These are phyloP conservation scores for Neofusicoccum laricinum DNA, from an alignment of 2,329 filamentous ascomycete genomes.

Conservation along the genomic window DNA sequence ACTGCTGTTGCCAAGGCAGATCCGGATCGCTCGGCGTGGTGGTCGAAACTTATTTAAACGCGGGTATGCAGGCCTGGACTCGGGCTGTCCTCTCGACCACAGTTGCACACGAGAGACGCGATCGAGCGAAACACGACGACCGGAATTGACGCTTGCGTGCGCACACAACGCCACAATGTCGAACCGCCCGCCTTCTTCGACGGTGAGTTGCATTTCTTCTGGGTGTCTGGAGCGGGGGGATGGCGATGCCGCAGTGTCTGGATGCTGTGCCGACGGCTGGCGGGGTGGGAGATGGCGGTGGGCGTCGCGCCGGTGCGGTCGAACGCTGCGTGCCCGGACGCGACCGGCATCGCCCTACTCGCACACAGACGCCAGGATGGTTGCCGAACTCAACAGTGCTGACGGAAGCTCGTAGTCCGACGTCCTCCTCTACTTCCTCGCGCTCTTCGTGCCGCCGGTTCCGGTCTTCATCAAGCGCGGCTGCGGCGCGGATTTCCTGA, in stretches of 20 bases:
- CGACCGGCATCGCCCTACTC: neutral
- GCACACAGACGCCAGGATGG: neutral
- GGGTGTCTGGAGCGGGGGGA: neutral
- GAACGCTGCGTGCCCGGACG: no score
- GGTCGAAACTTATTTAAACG: neutral
- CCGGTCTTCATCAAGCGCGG: constrained; percentile 40
- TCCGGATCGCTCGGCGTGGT: neutral
- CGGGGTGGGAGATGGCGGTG: no score
- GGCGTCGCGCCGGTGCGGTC: no score
- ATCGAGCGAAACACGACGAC: neutral
- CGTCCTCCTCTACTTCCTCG: constrained; percentile 31
- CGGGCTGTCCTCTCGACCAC: no score
- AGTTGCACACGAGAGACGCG: no score
- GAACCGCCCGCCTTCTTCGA: constrained; percentile 2
- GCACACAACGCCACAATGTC: neutral
- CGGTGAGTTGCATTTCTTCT: neutral
- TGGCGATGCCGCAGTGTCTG: neutral
- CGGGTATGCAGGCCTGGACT: no score
- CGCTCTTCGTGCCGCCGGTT: constrained; percentile 37
- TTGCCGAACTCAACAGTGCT: neutral
- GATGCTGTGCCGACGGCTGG: no score
- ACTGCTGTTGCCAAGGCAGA: neutral
- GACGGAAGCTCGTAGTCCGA: constrained; percentile 19
- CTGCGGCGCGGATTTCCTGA: constrained; percentile 39
- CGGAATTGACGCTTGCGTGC: no score